Percentiles rank a stretch among this genome's conserved stretches.
These are phyloP conservation scores for Spergularia azorica DNA, from an alignment of 179 eudicot genomes.

Conservation along the genomic window DNA sequence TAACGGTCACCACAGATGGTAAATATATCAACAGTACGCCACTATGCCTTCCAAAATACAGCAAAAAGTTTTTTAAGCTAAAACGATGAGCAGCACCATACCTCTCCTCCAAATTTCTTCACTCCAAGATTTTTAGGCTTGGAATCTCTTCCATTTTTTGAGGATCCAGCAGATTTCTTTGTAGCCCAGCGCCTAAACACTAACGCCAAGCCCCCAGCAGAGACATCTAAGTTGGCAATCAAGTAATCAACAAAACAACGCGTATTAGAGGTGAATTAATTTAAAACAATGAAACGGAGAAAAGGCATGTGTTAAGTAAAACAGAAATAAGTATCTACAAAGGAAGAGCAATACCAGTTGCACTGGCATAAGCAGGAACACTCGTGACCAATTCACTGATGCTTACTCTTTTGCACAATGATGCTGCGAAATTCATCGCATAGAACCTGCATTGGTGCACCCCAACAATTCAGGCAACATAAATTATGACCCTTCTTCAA, in stretches of 20 bases:
- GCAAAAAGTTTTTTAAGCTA: too few species aligned
- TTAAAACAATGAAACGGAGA: background rate
- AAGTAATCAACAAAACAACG: slow-evolving; percentile 8
- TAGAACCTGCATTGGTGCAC: slow-evolving; percentile 8
- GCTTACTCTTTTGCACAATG: slow-evolving; percentile 49
- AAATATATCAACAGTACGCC: too few species aligned
- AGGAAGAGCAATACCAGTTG: slow-evolving; percentile 41
- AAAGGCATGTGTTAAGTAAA: background rate
- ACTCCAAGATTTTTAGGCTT: slow-evolving; percentile 86
- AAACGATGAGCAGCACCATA: slow-evolving; percentile 21
- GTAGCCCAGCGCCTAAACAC: slow-evolving; percentile 88
- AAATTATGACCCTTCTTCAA: background rate
- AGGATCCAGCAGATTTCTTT: slow-evolving; percentile 86
- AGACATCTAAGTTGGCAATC: slow-evolving; percentile 33
- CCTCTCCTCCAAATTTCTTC: slow-evolving; percentile 97
- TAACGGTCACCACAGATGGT: too few species aligned
- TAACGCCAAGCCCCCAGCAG: slow-evolving; percentile 65
- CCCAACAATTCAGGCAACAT: background rate
- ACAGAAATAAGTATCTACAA: background rate
- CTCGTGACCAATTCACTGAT: slow-evolving; percentile 47
- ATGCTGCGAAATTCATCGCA: slow-evolving; percentile 57
- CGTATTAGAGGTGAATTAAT: background rate
- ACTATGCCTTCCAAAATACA: too few species aligned
- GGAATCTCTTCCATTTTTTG: slow-evolving; percentile 92
- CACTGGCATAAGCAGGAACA: slow-evolving; percentile 51